A percentile compares a stretch with the other conserved stretches of the same genome.
These are phyloP conservation scores for Psidium friedrichsthalianum DNA, from an alignment of 345 rosid species.

Conservation along the genomic window DNA sequence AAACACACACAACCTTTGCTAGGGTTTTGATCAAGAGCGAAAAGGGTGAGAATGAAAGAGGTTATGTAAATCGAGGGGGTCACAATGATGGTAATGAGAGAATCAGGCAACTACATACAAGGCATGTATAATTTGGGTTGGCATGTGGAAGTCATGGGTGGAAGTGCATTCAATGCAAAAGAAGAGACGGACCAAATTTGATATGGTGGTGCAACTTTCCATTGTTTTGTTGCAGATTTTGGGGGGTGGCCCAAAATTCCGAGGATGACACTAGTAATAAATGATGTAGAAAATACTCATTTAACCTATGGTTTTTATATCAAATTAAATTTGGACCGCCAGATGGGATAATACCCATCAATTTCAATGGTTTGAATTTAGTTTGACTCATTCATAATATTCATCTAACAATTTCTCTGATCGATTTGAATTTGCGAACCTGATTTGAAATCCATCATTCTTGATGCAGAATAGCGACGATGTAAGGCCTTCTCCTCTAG, in stretches of 20 bases:
- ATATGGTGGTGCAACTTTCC: background rate
- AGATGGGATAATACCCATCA: background rate
- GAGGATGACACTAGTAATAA: background rate
- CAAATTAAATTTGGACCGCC: background rate
- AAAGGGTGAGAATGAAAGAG: background rate
- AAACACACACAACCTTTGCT: background rate
- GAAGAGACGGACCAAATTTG: background rate
- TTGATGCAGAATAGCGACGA: too few species aligned
- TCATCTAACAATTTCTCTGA: background rate
- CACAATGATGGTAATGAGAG: background rate
- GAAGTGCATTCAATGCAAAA: background rate
- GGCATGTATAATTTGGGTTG: background rate
- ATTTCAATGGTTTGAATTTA: background rate
- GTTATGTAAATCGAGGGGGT: background rate
- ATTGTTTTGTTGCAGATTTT: background rate
- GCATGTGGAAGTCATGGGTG: background rate
- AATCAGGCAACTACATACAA: background rate
- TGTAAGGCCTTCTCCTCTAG: too few species aligned
- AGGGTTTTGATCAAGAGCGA: background rate
- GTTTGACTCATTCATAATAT: background rate
- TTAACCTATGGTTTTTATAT: background rate
- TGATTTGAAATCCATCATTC: too few species aligned
- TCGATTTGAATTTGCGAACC: background rate
- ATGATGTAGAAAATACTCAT: background rate
- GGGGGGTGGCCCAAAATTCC: background rate